Evolutionary conservation across 345 rosid genomes (phyloP).

Genomic region (Boechera retrofracta): DNA sequence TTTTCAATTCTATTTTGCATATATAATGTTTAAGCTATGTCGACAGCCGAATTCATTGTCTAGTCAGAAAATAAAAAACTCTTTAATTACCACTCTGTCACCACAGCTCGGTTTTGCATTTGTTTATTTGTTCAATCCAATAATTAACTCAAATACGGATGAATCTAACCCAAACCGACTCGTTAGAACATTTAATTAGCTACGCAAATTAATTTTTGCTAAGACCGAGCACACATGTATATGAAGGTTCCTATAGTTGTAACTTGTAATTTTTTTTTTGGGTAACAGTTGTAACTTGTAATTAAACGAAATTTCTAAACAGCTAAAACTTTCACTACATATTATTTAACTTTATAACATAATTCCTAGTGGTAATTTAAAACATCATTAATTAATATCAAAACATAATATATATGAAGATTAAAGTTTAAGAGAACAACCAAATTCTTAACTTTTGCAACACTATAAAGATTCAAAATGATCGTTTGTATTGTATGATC

Average conservation of each 20-base stretch:
- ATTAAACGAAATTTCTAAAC: not conserved
- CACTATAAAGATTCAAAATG: not conserved
- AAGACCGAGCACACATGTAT: not conserved
- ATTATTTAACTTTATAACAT: not conserved
- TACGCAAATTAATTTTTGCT: not conserved
- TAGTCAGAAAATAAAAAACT: not conserved
- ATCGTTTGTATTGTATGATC: not conserved
- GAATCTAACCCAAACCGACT: slow-evolving; percentile 18
- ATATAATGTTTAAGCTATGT: not conserved
- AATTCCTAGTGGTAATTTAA: not conserved
- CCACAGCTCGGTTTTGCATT: slow-evolving; percentile 13
- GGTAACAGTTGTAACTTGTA: not conserved
- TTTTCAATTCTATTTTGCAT: not conserved
- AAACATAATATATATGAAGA: too few relatives aligned
- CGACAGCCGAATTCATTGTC: slow-evolving; percentile 1
- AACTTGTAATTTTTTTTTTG: too few relatives aligned
- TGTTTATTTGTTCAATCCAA: slow-evolving; percentile 6
- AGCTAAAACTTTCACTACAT: not conserved
- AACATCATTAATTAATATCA: not conserved
- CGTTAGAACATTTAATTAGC: not conserved
- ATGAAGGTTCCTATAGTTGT: slow-evolving; percentile 11
- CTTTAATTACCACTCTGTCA: not conserved
- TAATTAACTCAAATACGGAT: slow-evolving; percentile 10
- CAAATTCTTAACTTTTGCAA: not conserved
- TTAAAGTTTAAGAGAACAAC: too few relatives aligned